These are phyloP conservation scores for Eragrostis curvula DNA, from an alignment of 176 grass and related monocot genomes.

Conservation along the genomic window DNA sequence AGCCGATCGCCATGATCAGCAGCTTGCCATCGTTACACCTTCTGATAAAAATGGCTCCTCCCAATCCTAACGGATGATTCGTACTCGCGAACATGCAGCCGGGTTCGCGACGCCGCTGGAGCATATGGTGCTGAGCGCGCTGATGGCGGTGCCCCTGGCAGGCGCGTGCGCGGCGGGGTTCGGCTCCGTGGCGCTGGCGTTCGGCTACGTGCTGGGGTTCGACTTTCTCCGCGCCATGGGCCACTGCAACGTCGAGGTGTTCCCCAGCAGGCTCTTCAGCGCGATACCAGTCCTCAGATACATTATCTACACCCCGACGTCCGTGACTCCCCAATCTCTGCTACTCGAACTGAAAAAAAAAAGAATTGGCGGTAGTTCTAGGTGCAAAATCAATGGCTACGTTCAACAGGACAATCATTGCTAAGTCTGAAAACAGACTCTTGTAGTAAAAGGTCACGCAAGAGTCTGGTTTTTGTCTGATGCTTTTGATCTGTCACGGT, in stretches of 20 bases:
- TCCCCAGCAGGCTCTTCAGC: constrained; percentile 50
- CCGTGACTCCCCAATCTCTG: not conserved
- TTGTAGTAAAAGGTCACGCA: too few species aligned
- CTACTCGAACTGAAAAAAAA: too few species aligned
- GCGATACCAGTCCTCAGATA: constrained; percentile 62
- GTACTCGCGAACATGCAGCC: constrained; percentile 44
- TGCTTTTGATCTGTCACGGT: too few species aligned
- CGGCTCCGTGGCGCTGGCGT: constrained; percentile 59
- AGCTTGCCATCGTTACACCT: not conserved
- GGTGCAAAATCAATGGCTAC: too few species aligned
- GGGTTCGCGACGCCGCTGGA: constrained; percentile 80
- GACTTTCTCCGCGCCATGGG: constrained; percentile 83
- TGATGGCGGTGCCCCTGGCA: constrained; percentile 57
- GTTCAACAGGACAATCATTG: too few species aligned
- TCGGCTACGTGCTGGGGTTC: constrained; percentile 58
- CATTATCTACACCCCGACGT: constrained; percentile 87
- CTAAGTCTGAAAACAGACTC: too few species aligned
- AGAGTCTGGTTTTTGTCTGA: too few species aligned
- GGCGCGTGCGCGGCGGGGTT: constrained; percentile 46
- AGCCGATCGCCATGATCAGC: not conserved
- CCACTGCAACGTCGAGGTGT: constrained; percentile 79
- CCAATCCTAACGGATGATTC: not conserved
- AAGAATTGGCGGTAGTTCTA: too few species aligned
- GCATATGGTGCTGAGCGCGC: constrained; percentile 39
- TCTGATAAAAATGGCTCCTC: not conserved